These are phyloP conservation scores for Ophiorrhiza pumila DNA, from an alignment of 257 asterid species.

Conservation along the genomic window DNA sequence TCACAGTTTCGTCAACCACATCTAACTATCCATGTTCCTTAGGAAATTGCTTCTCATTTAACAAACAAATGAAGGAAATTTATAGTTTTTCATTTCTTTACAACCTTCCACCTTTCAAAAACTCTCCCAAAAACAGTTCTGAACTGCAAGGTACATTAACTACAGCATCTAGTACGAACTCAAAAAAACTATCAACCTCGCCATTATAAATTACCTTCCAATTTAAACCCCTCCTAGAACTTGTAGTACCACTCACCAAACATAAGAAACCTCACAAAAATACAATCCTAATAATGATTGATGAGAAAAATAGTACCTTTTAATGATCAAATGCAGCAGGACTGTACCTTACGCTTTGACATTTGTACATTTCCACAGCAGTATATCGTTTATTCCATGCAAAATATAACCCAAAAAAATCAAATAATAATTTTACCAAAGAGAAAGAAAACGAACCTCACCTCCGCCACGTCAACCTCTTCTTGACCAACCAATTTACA, in stretches of 20 bases:
- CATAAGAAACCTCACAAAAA: background rate
- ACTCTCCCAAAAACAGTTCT: background rate
- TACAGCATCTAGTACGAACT: background rate
- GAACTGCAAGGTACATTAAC: background rate
- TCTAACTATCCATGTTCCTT: too few relatives aligned
- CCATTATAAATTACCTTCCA: too few relatives aligned
- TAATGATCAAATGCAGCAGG: constrained; percentile 12
- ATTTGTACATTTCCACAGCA: constrained; percentile 8
- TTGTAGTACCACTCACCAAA: too few relatives aligned
- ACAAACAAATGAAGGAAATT: background rate
- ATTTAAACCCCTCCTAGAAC: too few relatives aligned
- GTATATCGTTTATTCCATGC: background rate
- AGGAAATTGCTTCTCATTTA: background rate
- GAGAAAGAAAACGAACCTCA: constrained; percentile 59
- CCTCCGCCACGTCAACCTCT: constrained; percentile 68
- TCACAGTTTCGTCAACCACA: too few relatives aligned
- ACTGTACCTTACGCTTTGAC: background rate
- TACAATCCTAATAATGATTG: background rate
- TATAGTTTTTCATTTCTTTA: background rate
- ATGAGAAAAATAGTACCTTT: constrained; percentile 1
- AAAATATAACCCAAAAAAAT: constrained; percentile 5
- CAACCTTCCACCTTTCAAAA: background rate
- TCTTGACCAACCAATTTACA: constrained; percentile 26
- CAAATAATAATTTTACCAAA: background rate
- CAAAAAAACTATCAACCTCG: background rate